A percentile compares a stretch with the other conserved stretches of the same genome.
Evolutionary conservation across 331 rosid species (phyloP).

Genomic region (Cydonia oblonga): DNA sequence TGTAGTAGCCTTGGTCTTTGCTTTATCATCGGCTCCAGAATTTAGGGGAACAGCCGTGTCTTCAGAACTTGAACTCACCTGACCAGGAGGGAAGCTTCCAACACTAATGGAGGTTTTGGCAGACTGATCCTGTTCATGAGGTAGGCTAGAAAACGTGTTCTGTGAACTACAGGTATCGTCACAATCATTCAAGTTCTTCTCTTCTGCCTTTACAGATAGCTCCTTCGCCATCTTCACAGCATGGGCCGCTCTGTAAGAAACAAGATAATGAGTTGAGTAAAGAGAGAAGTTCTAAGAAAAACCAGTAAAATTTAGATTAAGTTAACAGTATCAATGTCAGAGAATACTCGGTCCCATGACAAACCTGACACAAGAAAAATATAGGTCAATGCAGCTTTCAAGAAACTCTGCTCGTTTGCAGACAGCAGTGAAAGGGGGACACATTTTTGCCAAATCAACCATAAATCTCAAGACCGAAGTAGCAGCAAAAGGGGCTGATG

Average conservation of each 20-base stretch:
- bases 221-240: slow-evolving; percentile 95
- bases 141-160: slow-evolving; percentile 81
- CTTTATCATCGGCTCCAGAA: slow-evolving; percentile 32
- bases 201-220: slow-evolving; percentile 71
- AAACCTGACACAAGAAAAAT: slow-evolving; percentile 96
- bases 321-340: not conserved
- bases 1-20: slow-evolving; percentile 26
- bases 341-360: slow-evolving; percentile 15
- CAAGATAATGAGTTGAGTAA: slow-evolving; percentile 15
- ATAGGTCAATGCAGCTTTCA: slow-evolving; percentile 88
- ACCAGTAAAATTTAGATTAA: not conserved
- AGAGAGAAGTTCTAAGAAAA: not conserved
- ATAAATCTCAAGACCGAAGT: slow-evolving; percentile 90
- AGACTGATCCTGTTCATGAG: slow-evolving; percentile 76
- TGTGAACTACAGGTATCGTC: slow-evolving; percentile 88
- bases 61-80: slow-evolving; percentile 85
- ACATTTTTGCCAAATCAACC: slow-evolving; percentile 99
- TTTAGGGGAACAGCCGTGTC: slow-evolving; percentile 40
- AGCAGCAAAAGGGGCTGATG: slow-evolving; percentile 97
- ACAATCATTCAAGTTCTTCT: slow-evolving; percentile 56
- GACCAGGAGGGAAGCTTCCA: slow-evolving; percentile 92
- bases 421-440: slow-evolving; percentile 73
- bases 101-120: slow-evolving; percentile 76
- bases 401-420: slow-evolving; percentile 91
- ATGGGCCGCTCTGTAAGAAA: slow-evolving; percentile 73